A percentile compares a stretch with the other conserved stretches of the same genome.
These are phyloP conservation scores for Limnanthes douglasii DNA, from an alignment of 345 rosid genomes.

Conservation along the genomic window DNA sequence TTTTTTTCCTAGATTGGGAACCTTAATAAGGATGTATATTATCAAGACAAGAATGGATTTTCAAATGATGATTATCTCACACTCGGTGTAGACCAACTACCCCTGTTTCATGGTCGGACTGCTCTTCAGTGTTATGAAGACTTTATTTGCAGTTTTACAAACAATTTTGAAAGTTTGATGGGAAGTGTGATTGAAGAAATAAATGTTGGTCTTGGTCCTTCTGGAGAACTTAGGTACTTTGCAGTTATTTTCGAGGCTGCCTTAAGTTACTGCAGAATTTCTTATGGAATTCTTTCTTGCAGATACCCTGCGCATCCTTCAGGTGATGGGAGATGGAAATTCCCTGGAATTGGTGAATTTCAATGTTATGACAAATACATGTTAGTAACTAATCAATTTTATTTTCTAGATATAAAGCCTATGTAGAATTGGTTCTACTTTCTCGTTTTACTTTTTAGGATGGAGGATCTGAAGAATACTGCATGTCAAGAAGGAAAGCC, in stretches of 20 bases:
- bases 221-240: conserved; percentile 48
- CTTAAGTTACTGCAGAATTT: conserved; percentile 6
- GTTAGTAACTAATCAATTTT: conserved; percentile 25
- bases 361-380: conserved; percentile 66
- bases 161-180: conserved; percentile 27
- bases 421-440: conserved; percentile 7
- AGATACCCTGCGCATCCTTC: conserved; percentile 62
- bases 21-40: conserved; percentile 42
- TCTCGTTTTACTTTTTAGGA: conserved; percentile 38
- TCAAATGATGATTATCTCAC: conserved; percentile 56
- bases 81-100: conserved; percentile 52
- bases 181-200: conserved; percentile 54
- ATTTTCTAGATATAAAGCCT: neutral
- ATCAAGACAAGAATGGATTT: conserved; percentile 35
- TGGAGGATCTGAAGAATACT: conserved; percentile 52
- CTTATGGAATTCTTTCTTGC: conserved; percentile 11
- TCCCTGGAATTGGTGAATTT: conserved; percentile 67
- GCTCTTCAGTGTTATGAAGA: conserved; percentile 60
- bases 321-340: conserved; percentile 53
- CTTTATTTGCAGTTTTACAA: conserved; percentile 37
- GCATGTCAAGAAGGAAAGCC: conserved; percentile 49
- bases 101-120: conserved; percentile 43
- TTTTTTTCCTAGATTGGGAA: conserved; percentile 37
- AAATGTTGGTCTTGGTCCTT: conserved; percentile 61
- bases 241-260: conserved; percentile 7